Conservation (phyloP, 192 early-diverging fungal species). For the Entrophospora sp. region DNA sequence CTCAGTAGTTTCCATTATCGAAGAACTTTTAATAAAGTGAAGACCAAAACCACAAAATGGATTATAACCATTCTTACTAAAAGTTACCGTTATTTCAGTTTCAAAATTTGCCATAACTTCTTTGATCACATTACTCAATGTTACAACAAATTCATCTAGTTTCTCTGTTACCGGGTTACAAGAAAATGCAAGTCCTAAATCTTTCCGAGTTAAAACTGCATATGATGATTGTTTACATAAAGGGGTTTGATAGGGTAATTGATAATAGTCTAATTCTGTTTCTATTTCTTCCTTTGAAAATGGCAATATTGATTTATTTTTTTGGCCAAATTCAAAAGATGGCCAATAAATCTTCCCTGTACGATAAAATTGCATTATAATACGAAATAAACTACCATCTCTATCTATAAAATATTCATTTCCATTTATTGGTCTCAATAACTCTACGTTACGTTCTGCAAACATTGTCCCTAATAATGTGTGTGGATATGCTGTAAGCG, state of each 20-base stretch:
- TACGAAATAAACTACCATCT: neutral
- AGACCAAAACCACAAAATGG: neutral
- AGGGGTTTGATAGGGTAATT: neutral
- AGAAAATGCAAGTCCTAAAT: neutral
- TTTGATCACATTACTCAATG: neutral
- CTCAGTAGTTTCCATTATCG: neutral
- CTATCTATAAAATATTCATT: conserved; percentile 14
- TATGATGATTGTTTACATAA: too few species aligned
- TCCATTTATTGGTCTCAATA: neutral
- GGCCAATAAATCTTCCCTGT: neutral
- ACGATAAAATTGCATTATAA: conserved; percentile 10
- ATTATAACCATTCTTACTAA: neutral
- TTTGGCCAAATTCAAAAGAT: too few species aligned
- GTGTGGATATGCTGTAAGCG: neutral
- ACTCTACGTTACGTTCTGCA: neutral
- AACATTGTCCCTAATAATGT: conserved; percentile 13
- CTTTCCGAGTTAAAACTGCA: too few species aligned
- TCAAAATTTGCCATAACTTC: neutral
- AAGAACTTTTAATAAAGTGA: neutral
- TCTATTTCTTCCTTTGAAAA: neutral
- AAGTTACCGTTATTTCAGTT: neutral
- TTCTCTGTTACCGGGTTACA: neutral
- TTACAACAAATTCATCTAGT: neutral
- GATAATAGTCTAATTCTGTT: conserved; percentile 8
- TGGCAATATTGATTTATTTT: neutral